These are phyloP conservation scores for Huntiella moniliformis DNA, from an alignment of 2,329 filamentous ascomycete species.

Conservation along the genomic window DNA sequence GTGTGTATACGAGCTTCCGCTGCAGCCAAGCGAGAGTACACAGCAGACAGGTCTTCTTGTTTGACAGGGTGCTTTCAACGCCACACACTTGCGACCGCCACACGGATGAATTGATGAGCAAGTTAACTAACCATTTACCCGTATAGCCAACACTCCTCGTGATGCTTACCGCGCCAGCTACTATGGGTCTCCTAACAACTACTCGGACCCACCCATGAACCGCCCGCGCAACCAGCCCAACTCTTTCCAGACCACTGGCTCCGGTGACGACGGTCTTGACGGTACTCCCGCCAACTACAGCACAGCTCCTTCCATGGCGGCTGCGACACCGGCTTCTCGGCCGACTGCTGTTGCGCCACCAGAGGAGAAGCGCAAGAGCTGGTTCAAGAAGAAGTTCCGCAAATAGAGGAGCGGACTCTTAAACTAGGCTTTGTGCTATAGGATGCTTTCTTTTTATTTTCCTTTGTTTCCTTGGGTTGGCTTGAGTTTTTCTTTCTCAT, in stretches of 20 bases:
- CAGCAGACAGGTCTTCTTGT: too few species aligned
- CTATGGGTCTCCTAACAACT: slow-evolving; percentile 8
- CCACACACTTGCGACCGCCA: too few species aligned
- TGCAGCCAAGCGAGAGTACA: slow-evolving; percentile 1
- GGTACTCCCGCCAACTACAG: slow-evolving; percentile 16
- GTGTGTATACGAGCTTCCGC: not conserved
- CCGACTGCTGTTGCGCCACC: slow-evolving; percentile 9
- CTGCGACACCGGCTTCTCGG: slow-evolving; percentile 6
- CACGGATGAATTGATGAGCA: too few species aligned
- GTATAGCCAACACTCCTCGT: slow-evolving; percentile 5
- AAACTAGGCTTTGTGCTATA: not conserved
- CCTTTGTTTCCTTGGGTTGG: slow-evolving; percentile 1
- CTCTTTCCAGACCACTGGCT: slow-evolving; percentile 13
- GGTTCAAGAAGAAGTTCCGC: slow-evolving; percentile 49
- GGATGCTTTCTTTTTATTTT: not conserved
- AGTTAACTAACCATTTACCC: not conserved
- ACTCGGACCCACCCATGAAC: slow-evolving; percentile 6
- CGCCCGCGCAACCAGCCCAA: slow-evolving; percentile 7
- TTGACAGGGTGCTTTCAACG: too few species aligned
- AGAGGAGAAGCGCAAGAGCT: slow-evolving; percentile 68
- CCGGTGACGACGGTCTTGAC: slow-evolving; percentile 17
- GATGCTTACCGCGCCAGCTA: slow-evolving; percentile 8
- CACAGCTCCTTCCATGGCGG: slow-evolving; percentile 14
- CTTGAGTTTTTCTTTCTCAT: not conserved
- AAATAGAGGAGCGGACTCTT: slow-evolving; percentile 10